These are phyloP conservation scores for Paramecium tetraurelia DNA, from an alignment of 73 alveolate genomes.

Conservation along the genomic window DNA sequence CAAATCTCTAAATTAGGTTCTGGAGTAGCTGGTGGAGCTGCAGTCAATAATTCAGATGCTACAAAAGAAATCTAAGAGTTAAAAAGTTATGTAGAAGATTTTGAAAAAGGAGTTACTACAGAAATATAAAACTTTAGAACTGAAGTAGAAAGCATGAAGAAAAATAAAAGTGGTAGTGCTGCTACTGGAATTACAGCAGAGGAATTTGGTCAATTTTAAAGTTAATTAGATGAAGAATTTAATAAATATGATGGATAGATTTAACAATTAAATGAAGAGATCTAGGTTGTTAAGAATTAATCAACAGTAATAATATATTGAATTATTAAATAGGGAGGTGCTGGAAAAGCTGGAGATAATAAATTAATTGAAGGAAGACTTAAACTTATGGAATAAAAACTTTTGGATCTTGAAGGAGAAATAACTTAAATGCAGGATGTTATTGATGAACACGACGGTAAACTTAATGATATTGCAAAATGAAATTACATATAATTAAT, in stretches of 20 bases:
- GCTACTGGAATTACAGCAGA: background rate
- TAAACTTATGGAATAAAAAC: background rate
- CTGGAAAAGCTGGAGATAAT: background rate
- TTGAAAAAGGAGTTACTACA: background rate
- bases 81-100: background rate
- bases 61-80: background rate
- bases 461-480: background rate
- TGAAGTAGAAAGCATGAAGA: background rate
- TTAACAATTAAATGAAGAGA: background rate
- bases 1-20: background rate
- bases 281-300: background rate
- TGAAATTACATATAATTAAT: background rate
- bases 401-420: background rate
- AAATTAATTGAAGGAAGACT: background rate
- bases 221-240: background rate
- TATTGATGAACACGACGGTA: background rate
- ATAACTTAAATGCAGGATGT: background rate
- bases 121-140: background rate
- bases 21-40: background rate
- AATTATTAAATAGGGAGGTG: background rate
- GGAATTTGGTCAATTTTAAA: background rate
- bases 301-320: background rate
- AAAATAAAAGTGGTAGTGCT: background rate
- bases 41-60: background rate
- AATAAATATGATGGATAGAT: background rate